Evolutionary conservation across 371 early-diverging fungal species (phyloP), one percentile per base, ranked within the genome.

Genomic region (Saksenaea oblongispora): DNA sequence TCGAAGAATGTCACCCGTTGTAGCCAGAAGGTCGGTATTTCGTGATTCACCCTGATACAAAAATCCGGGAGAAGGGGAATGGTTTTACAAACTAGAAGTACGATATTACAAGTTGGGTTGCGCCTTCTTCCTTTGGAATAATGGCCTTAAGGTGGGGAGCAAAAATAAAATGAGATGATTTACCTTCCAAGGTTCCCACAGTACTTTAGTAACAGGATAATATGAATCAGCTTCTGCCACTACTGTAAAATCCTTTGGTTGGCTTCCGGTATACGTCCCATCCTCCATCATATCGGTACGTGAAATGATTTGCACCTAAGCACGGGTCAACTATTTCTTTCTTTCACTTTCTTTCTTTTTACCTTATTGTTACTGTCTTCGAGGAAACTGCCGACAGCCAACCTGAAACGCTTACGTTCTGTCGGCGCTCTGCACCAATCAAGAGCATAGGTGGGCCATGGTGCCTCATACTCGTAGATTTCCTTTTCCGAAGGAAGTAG

Each of bases 121-220:
- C 36, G 37, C 57, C 22, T 56, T 22, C 34, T 22, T 28, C 22
- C 37, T 22, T 37, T 22, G 22, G 34, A 36, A 34, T 56, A 34
- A 10, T 18, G 31, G 17, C 17, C 35, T 35, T 10, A 5, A 24
- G 11, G 18, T 14, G 18, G 57, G 34, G 56, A 27, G 34, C 34
- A 54, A 51, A 54, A 18, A 51, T 34, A n/a, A 39, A 8, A 54
- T 34, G 36, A 39, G 37, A 24, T 56, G 54, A 36, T 18, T 61
- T 74, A 87, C 89, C 79, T 80, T 84, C 53, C 74, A 74, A 11
- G 95, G 95, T 34, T 89, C 84, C 95, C 95, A 96, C 62, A 86
- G 69, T 35, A 95, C 79, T 67, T 93, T 94, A 11, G 95, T 93
- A 35, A 88, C 78, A 22, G 97, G 97, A 65, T 91, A 95, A 18